Percentiles rank a stretch among this genome's conserved stretches.
Conservation (phyloP, 768 basidiomycete species). For the Leccinum subtestaceum region DNA sequence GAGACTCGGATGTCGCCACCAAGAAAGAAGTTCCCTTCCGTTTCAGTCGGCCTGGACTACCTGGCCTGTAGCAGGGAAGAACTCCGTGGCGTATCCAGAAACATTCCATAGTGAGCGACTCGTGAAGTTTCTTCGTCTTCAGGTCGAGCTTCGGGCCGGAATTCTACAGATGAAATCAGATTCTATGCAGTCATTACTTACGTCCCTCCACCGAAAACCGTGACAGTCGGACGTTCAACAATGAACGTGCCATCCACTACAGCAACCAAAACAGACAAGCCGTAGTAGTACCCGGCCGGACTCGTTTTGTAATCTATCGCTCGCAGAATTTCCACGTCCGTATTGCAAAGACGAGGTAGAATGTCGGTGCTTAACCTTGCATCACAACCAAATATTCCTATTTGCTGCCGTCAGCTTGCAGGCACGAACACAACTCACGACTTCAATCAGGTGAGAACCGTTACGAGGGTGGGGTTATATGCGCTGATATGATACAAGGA, state of each 20-base stretch:
- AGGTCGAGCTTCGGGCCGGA: neutral
- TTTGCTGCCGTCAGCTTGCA: neutral
- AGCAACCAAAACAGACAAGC: neutral
- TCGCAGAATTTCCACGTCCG: too few species aligned
- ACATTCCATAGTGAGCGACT: neutral
- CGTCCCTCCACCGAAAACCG: neutral
- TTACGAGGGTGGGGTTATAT: neutral
- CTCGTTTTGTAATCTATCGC: neutral
- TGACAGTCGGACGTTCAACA: neutral
- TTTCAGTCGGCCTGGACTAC: too few species aligned
- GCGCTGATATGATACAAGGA: neutral
- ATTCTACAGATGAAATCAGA: neutral
- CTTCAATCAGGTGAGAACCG: neutral
- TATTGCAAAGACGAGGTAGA: neutral
- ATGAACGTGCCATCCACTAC: neutral
- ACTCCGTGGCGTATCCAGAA: neutral
- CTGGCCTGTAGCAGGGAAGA: too few species aligned
- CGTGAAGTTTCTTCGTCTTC: neutral
- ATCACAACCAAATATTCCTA: neutral
- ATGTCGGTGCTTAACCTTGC: neutral
- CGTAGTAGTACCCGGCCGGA: neutral
- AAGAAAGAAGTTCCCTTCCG: too few species aligned
- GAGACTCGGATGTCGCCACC: neutral
- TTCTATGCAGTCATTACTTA: neutral
- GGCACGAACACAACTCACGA: neutral